A percentile compares a stretch with the other conserved stretches of the same genome.
These are phyloP conservation scores for Starmerella asiatica DNA, from an alignment of 805 yeast species.

Conservation along the genomic window DNA sequence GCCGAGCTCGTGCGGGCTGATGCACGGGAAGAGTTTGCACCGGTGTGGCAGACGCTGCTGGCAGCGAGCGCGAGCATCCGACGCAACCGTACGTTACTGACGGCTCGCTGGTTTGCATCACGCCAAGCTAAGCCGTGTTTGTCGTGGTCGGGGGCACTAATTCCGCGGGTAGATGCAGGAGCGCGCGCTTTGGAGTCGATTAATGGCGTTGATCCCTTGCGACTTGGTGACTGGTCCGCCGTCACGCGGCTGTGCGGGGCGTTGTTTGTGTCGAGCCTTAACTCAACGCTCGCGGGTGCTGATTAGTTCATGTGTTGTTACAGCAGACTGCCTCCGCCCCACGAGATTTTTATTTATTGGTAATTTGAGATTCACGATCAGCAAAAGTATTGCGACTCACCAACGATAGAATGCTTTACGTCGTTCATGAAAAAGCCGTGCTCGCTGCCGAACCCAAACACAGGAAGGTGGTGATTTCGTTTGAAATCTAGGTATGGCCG, in stretches of 20 bases:
- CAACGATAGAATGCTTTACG: slow-evolving; percentile 22
- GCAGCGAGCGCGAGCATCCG: not conserved
- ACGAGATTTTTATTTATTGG: not conserved
- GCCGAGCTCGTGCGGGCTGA: slow-evolving; percentile 3
- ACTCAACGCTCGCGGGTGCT: not conserved
- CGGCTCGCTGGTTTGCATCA: not conserved
- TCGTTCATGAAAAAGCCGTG: slow-evolving; percentile 24
- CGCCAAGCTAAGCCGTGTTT: not conserved
- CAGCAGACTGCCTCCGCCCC: too few species aligned
- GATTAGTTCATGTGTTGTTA: not conserved
- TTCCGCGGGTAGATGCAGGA: slow-evolving; percentile 8
- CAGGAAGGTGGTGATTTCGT: slow-evolving; percentile 17
- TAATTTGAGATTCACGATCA: not conserved
- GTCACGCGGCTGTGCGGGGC: slow-evolving; percentile 7
- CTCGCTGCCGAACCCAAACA: slow-evolving; percentile 26
- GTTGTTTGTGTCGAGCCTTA: not conserved
- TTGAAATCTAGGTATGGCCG: slow-evolving; percentile 11
- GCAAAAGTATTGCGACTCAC: slow-evolving; percentile 18
- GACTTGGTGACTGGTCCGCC: slow-evolving; percentile 15
- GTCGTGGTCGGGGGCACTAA: not conserved
- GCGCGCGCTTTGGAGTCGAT: slow-evolving; percentile 13
- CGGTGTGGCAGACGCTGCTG: not conserved
- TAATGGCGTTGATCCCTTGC: slow-evolving; percentile 20
- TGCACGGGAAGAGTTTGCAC: not conserved
- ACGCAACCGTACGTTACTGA: not conserved